phyloP scores from a whole-genome alignment of 2,329 filamentous ascomycete species.

The Stagonosporopsis cucurbitacearum region DNA sequence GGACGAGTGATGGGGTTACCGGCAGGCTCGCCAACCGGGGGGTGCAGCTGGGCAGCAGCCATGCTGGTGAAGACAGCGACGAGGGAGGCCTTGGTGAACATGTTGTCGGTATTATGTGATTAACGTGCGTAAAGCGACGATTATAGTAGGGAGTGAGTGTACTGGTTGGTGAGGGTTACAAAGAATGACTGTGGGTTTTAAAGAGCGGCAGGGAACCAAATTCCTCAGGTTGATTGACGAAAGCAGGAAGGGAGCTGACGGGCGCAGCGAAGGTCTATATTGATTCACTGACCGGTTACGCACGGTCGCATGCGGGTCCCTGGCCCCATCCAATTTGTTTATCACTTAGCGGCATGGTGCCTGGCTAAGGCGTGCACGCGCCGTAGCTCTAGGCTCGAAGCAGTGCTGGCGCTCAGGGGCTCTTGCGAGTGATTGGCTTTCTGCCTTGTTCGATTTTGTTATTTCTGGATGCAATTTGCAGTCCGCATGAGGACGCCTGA shows the following conservation, averaged over 20 bases:
- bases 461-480: conserved; percentile 8
- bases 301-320: not conserved
- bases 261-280: conserved; percentile 35
- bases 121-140: conserved; percentile 30
- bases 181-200: conserved; percentile 34
- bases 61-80: conserved; percentile 61
- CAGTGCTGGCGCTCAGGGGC: not conserved
- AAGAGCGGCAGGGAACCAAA: conserved; percentile 38
- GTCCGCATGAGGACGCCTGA: conserved; percentile 9
- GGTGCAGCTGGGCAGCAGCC: conserved; percentile 48
- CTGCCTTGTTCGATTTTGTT: not conserved
- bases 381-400: not conserved
- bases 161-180: conserved; percentile 16
- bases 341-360: not conserved
- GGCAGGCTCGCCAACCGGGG: conserved; percentile 38
- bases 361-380: conserved; percentile 8
- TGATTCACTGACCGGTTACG: conserved; percentile 10
- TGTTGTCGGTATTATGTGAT: conserved; percentile 42
- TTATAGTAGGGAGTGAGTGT: conserved; percentile 24
- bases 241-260: conserved; percentile 6
- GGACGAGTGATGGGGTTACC: conserved; percentile 64
- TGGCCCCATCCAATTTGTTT: conserved; percentile 4
- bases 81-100: conserved; percentile 49
- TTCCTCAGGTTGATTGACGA: conserved; percentile 25
- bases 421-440: conserved; percentile 1